A percentile compares a stretch with the other conserved stretches of the same genome.
phyloP scores from a whole-genome alignment of 441 rosid species.

The Pelargonium cotyledonis region DNA sequence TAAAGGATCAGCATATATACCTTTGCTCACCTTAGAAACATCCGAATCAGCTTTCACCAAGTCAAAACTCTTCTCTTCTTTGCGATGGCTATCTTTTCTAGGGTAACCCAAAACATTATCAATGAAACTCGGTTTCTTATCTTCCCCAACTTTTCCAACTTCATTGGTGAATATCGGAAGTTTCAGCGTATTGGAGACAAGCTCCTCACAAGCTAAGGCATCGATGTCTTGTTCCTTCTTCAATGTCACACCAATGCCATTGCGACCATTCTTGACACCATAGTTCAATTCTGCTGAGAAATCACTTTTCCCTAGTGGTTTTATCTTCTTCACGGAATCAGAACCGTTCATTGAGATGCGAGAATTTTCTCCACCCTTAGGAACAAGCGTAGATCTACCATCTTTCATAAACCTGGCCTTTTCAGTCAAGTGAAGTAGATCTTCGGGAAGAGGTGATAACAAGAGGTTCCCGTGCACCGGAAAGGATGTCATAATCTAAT shows the following conservation, averaged over 20 bases:
- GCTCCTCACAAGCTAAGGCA: conserved; percentile 49
- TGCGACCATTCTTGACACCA: conserved; percentile 33
- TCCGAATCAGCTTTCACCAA: conserved; percentile 35
- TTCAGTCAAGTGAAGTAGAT: conserved; percentile 36
- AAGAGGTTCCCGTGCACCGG: conserved; percentile 32
- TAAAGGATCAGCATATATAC: conserved; percentile 33
- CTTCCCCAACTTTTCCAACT: conserved; percentile 49
- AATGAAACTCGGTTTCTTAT: conserved; percentile 35
- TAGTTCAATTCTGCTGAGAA: conserved; percentile 34
- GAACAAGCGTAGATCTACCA: conserved; percentile 23
- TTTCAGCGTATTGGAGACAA: conserved; percentile 61
- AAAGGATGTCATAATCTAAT: conserved; percentile 56
- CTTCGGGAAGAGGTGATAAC: conserved; percentile 59
- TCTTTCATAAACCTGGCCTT: conserved; percentile 29
- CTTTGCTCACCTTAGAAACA: conserved; percentile 34
- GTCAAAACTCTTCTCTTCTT: conserved; percentile 38
- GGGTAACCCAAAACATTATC: conserved; percentile 35
- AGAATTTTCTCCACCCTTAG: conserved; percentile 30
- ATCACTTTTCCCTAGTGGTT: conserved; percentile 39
- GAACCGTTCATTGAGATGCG: conserved; percentile 24
- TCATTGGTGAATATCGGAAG: conserved; percentile 54
- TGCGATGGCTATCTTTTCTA: conserved; percentile 40
- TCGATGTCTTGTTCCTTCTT: conserved; percentile 43
- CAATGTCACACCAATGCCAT: conserved; percentile 24
- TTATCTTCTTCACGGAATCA: conserved; percentile 40